phyloP scores from a whole-genome alignment of 2,329 filamentous ascomycete species.

The Fusarium penzigii region DNA sequence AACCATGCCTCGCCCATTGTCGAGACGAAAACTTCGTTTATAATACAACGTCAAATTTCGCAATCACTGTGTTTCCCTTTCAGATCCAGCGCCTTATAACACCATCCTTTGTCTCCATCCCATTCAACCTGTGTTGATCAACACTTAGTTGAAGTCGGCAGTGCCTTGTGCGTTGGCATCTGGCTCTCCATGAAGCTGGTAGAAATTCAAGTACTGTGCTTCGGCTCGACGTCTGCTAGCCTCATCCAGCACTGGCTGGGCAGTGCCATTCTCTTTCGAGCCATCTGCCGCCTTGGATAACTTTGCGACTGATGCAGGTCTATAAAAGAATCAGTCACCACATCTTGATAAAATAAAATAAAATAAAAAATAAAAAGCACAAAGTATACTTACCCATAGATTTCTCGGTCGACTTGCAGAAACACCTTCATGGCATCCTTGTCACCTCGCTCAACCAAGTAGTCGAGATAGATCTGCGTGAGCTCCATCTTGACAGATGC shows the following conservation, averaged over 20 bases:
- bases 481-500: conserved; percentile 71
- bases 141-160: conserved; percentile 51
- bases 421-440: conserved; percentile 87
- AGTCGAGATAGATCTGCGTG: conserved; percentile 76
- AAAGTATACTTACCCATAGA: conserved; percentile 84
- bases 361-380: no score
- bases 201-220: conserved; percentile 51
- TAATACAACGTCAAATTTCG: conserved; percentile 15
- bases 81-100: conserved; percentile 4
- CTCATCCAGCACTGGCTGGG: conserved; percentile 51
- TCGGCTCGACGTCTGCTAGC: conserved; percentile 53
- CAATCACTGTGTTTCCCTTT: conserved; percentile 12
- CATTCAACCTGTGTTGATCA: not conserved
- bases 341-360: not conserved
- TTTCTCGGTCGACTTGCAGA: conserved; percentile 77
- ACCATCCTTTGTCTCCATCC: conserved; percentile 3
- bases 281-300: conserved; percentile 37
- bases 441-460: conserved; percentile 78
- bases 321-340: conserved; percentile 28
- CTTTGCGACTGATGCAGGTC: conserved; percentile 48
- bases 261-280: conserved; percentile 49
- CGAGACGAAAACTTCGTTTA: conserved; percentile 11
- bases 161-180: conserved; percentile 49
- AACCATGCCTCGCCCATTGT: conserved; percentile 14
- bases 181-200: conserved; percentile 51